phyloP scores from a whole-genome alignment of 1,284 basidiomycete species.

The Irpex rosettiformis region DNA sequence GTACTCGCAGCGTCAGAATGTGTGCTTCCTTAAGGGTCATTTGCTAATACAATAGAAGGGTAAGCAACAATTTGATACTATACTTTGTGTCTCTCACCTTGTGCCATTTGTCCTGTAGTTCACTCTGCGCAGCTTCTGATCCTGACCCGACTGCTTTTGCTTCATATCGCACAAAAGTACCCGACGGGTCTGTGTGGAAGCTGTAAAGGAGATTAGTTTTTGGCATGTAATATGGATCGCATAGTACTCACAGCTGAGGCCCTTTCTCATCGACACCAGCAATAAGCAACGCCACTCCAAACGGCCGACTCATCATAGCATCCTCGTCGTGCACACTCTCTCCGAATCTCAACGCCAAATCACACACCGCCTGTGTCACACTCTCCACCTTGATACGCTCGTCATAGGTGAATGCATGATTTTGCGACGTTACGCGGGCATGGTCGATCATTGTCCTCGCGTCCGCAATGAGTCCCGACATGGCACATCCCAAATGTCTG shows the following conservation, averaged over 20 bases:
- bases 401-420: conserved; percentile 97
- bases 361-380: conserved; percentile 96
- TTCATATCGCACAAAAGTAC: conserved; percentile 95
- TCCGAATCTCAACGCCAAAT: conserved; percentile 95
- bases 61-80: neutral
- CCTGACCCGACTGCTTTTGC: conserved; percentile 99
- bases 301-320: conserved; percentile 98
- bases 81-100: conserved; percentile 54
- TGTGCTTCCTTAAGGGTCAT: conserved; percentile 93
- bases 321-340: conserved; percentile 99
- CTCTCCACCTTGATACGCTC: conserved; percentile 97
- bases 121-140: conserved; percentile 95
- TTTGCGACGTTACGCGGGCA: conserved; percentile 94
- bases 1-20: conserved; percentile 79
- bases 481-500: conserved; percentile 92
- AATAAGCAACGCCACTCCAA: conserved; percentile 96
- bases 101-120: conserved; percentile 97
- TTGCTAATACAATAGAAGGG: conserved; percentile 51
- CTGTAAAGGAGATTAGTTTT: conserved; percentile 35
- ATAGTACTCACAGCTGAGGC: conserved; percentile 77
- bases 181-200: conserved; percentile 98
- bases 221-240: neutral
- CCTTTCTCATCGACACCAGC: conserved; percentile 96
- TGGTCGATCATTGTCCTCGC: conserved; percentile 99
- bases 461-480: conserved; percentile 97